Evolutionary conservation across 352 stramenopile species (phyloP), one percentile per base, ranked within the genome.

Genomic region (Pythium phragmitis): DNA sequence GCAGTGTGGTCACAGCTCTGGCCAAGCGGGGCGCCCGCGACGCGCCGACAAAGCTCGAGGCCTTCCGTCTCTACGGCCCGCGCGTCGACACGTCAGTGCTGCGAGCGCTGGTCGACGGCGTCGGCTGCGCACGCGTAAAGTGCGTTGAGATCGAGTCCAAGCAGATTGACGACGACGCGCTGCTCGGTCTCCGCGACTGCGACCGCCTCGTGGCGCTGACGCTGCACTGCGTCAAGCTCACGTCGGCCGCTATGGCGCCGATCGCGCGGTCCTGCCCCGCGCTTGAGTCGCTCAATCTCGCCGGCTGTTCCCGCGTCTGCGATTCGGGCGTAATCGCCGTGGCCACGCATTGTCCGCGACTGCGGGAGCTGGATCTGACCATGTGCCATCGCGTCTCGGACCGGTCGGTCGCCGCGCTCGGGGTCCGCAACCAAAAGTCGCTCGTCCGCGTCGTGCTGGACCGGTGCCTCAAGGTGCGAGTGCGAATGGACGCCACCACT

Each of bases 361-460:
- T 97, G 7, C 46, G 69, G 37, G 67, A 72, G 11, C 60, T 97
- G 16, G 82, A 97, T 65, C 58, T 97, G 45, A 82, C 73, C 43
- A 92, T 88, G 75, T 94, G 89, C 50, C 85, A 91, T 50, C 72
- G 80, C 1, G 63, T 97, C 52, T 92, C 89, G 5, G 83, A 96
- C 53, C 68, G 68, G 30, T 80, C 85, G 13, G 69, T 91, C 1
- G 67, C 85, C 7, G 79, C 75, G 1, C 30, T 92, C n/a, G 79
- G 72, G 11, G 57, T 85, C 26, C 77, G 77, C 14, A 23, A 65
- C 1, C 70, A 57, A 21, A 65, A 76, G 54, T 81, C 75, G 8
- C 57, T 92, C 1, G 36, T 65, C 2, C 42, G 58, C 0, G 36
- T 92, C 33, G 54, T 79, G 1, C 56, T 90, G 2, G 76, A 92